Percentiles rank a stretch among this genome's conserved stretches.
These are phyloP conservation scores for Blastomyces parvus DNA, from an alignment of 2,329 filamentous ascomycete species.

Conservation along the genomic window DNA sequence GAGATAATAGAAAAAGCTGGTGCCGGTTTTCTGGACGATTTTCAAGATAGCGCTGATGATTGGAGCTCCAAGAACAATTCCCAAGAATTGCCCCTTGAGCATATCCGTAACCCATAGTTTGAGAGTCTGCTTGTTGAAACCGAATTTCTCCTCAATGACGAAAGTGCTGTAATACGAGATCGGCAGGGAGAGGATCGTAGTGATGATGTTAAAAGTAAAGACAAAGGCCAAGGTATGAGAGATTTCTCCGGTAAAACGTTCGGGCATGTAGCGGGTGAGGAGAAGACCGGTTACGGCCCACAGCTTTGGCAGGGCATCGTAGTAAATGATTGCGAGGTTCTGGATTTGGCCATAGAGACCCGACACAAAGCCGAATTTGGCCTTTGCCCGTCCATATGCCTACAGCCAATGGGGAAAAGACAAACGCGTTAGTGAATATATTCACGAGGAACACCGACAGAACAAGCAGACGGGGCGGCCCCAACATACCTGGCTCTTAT, in stretches of 20 bases:
- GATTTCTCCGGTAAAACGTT: constrained; percentile 75
- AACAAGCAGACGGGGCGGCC: neutral
- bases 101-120: constrained; percentile 82
- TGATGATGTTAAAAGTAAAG: constrained; percentile 72
- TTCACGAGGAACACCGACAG: neutral
- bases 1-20: constrained; percentile 94
- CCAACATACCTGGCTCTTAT: constrained; percentile 67
- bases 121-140: constrained; percentile 97
- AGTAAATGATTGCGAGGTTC: constrained; percentile 81
- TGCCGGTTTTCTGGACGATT: constrained; percentile 90
- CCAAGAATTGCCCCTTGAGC: constrained; percentile 79
- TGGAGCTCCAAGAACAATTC: constrained; percentile 69
- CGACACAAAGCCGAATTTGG: constrained; percentile 73
- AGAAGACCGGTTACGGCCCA: constrained; percentile 74
- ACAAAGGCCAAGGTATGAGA: constrained; percentile 88
- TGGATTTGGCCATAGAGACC: constrained; percentile 79
- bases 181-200: constrained; percentile 69
- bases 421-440: constrained; percentile 5
- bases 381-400: constrained; percentile 92
- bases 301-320: constrained; percentile 79
- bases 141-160: constrained; percentile 90
- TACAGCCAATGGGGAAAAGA: constrained; percentile 23
- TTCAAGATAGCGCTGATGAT: constrained; percentile 85
- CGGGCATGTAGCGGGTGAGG: constrained; percentile 64
- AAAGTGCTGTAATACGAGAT: constrained; percentile 87